A percentile compares a stretch with the other conserved stretches of the same genome.
Conservation (phyloP, 164 flowering plant species). For the Hamamelis virginiana region DNA sequence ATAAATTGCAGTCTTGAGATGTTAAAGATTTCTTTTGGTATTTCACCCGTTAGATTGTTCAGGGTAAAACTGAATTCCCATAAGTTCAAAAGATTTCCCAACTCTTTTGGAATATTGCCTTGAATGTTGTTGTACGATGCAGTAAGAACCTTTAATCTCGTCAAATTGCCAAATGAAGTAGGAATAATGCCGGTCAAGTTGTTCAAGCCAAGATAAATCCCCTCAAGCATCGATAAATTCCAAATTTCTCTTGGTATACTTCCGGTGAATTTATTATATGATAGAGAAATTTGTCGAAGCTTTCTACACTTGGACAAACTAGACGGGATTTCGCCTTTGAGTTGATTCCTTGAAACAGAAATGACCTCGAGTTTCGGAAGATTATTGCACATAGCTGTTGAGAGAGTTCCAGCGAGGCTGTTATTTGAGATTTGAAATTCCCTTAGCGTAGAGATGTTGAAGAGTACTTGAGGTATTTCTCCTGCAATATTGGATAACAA, state of each 20-base stretch:
- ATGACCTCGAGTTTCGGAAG: not conserved
- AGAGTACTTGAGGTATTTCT: conserved; percentile 8
- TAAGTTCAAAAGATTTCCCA: conserved; percentile 17
- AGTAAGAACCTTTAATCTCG: not conserved
- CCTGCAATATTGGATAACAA: not conserved
- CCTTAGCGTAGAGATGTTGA: conserved; percentile 5
- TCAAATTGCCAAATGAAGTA: conserved; percentile 6
- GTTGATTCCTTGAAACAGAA: no score
- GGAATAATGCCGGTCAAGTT: conserved; percentile 15
- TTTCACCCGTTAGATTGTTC: not conserved
- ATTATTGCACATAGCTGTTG: not conserved
- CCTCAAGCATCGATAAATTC: conserved; percentile 12
- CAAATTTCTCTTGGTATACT: conserved; percentile 26
- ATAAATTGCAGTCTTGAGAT: not conserved
- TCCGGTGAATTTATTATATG: conserved; percentile 17
- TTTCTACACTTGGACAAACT: not conserved
- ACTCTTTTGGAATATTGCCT: conserved; percentile 15
- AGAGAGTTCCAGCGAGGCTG: not conserved
- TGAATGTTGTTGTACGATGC: not conserved
- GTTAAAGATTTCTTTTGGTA: not conserved
- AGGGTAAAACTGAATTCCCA: not conserved
- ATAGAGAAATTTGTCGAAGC: not conserved
- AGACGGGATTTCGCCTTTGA: not conserved
- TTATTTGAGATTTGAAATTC: not conserved
- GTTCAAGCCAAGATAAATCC: conserved; percentile 16